A percentile compares a stretch with the other conserved stretches of the same genome.
Conservation (phyloP, 2,329 filamentous ascomycete species). For the Boeremia lycopersici region DNA sequence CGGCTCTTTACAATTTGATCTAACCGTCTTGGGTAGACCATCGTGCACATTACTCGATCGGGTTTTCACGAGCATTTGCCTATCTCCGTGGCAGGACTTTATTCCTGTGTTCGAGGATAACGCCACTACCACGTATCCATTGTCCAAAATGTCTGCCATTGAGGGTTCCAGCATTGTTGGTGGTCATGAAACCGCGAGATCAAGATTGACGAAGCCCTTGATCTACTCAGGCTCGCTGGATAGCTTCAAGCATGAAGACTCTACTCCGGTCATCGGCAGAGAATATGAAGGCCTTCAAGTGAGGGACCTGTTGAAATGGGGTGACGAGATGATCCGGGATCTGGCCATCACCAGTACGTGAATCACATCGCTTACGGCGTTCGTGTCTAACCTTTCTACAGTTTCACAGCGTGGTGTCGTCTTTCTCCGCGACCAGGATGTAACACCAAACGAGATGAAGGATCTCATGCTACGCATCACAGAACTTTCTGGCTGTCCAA, state of each 20-base stretch:
- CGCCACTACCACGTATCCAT: neutral
- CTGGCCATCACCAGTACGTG: conserved; percentile 64
- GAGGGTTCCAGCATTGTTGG: conserved; percentile 28
- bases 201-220: conserved; percentile 29
- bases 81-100: neutral
- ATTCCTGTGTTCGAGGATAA: neutral
- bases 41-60: conserved; percentile 18
- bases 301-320: conserved; percentile 38
- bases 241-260: conserved; percentile 44
- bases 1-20: neutral
- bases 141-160: conserved; percentile 29
- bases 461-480: conserved; percentile 66
- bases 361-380: neutral
- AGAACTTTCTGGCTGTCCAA: conserved; percentile 57
- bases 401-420: conserved; percentile 73
- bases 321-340: conserved; percentile 48
- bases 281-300: conserved; percentile 52
- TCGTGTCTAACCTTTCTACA: conserved; percentile 33
- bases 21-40: conserved; percentile 6
- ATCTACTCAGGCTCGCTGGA: conserved; percentile 34
- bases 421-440: conserved; percentile 68
- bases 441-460: conserved; percentile 66
- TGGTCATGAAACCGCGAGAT: conserved; percentile 29
- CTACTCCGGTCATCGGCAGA: conserved; percentile 58
- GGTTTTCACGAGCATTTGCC: conserved; percentile 1